Evolutionary conservation across 2,329 filamentous ascomycete genomes (phyloP), one percentile per base, ranked within the genome.

Genomic region (Macrophomina phaseolina): DNA sequence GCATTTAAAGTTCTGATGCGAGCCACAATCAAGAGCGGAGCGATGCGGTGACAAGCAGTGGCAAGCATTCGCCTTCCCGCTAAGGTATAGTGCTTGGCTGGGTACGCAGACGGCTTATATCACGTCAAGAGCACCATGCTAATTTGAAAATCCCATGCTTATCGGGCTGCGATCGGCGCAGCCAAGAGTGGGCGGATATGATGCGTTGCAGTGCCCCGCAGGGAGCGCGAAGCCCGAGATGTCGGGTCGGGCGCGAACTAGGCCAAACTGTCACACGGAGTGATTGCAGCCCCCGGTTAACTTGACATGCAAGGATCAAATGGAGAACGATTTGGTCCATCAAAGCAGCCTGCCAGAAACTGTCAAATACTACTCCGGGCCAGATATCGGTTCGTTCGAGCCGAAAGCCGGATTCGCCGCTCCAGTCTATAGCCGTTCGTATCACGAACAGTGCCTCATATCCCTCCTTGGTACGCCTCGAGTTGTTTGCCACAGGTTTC

Each of bases 11-110:
- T 48, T 5, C 2, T 7, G 12, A n/a, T 5, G 30, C 11, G 5
- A 36, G 52, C 32, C 32, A n/a, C 32, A 38, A 3, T 8, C 16
- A 34, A 16, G 16, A 16, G 14, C 14, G 32, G 16, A 38, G 5
- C 4, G 30, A 30, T 49, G 56, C 56, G 42, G 56, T 48, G 56
- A n/a, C 40, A 49, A 48, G 32, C 30, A 14, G 5, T 23, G 11
- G 56, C n/a, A 49, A 61, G 56, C 56, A 48, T n/a, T 12, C 5
- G 16, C 56, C 56, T 61, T 28, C 56, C 30, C 14, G 8, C 56
- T 61, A 48, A 32, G 56, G 56, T 2, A 34, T 48, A 34, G 56
- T 48, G 56, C 56, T 61, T 61, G 56, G 28, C 40, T 2, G 4
- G 28, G 36, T 53, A 36, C 5, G 30, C 51, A 53, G 30, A 53